These are phyloP conservation scores for Fusarium sp. DNA, from an alignment of 2,329 filamentous ascomycete species.

Conservation along the genomic window DNA sequence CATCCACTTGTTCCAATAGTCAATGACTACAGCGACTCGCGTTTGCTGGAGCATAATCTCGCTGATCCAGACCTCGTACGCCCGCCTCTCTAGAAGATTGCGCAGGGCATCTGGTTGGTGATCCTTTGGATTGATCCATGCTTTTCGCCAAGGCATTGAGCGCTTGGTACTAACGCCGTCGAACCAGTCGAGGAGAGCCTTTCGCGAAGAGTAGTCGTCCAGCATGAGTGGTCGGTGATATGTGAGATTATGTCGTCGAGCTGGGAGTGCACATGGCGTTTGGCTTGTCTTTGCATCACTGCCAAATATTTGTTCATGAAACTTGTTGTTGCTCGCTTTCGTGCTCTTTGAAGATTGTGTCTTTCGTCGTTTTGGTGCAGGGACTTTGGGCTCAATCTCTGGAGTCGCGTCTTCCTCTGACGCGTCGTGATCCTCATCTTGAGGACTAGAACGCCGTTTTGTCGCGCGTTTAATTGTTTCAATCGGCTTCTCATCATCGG, in stretches of 20 bases:
- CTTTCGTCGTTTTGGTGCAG: conserved; percentile 36
- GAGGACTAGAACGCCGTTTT: conserved; percentile 28
- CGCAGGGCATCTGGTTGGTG: conserved; percentile 50
- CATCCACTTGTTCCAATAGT: conserved; percentile 73
- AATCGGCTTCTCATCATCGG: conserved; percentile 12
- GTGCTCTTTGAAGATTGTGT: conserved; percentile 28
- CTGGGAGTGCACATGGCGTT: conserved; percentile 28
- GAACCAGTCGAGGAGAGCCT: conserved; percentile 62
- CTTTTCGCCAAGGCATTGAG: conserved; percentile 69
- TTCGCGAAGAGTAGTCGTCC: conserved; percentile 46
- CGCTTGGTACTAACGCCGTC: conserved; percentile 58
- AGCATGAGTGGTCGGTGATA: conserved; percentile 65
- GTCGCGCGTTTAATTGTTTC: background rate
- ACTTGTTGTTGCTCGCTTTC: conserved; percentile 4
- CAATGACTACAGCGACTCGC: conserved; percentile 69
- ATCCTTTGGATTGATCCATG: conserved; percentile 61
- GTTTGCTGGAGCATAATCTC: conserved; percentile 77
- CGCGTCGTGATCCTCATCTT: conserved; percentile 35
- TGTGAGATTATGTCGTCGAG: conserved; percentile 47
- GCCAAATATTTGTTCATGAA: conserved; percentile 33
- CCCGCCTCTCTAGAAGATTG: conserved; percentile 60
- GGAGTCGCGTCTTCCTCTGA: conserved; percentile 35
- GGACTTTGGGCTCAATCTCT: conserved; percentile 28
- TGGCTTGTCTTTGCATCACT: background rate
- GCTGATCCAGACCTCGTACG: conserved; percentile 74